Percentiles rank a stretch among this genome's conserved stretches.
These are phyloP conservation scores for Amphibolis antarctica DNA, from an alignment of 106 monocot genomes.

Conservation along the genomic window DNA sequence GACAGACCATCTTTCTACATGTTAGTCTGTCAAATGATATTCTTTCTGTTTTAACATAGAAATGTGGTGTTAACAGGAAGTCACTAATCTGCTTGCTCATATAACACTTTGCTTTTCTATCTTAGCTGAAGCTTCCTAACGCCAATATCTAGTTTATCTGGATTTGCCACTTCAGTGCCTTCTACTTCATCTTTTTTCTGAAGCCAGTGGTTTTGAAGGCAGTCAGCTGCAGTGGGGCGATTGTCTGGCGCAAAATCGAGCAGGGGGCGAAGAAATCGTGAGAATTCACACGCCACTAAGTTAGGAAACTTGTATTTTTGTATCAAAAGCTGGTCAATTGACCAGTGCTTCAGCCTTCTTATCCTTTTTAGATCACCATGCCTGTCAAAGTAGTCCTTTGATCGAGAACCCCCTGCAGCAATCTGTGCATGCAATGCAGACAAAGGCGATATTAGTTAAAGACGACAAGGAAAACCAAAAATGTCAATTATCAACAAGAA, in stretches of 20 bases:
- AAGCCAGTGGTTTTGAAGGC: slow-evolving; percentile 64
- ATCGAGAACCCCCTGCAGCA: slow-evolving; percentile 58
- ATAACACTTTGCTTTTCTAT: background rate
- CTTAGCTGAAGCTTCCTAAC: background rate
- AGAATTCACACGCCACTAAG: slow-evolving; percentile 40
- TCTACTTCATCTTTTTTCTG: background rate
- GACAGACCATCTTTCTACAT: too few species aligned
- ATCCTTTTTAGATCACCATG: slow-evolving; percentile 86
- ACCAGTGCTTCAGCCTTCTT: slow-evolving; percentile 60
- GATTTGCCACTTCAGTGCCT: background rate
- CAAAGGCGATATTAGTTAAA: background rate
- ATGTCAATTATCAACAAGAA: background rate
- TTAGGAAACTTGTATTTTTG: slow-evolving; percentile 70
- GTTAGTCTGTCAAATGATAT: too few species aligned
- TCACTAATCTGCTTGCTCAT: too few species aligned
- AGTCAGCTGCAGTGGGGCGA: slow-evolving; percentile 55
- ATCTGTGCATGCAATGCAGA: slow-evolving; percentile 29
- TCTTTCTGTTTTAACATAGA: too few species aligned
- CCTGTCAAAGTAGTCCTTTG: slow-evolving; percentile 80
- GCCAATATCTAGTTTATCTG: background rate
- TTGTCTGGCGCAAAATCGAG: slow-evolving; percentile 76
- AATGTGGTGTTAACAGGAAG: too few species aligned
- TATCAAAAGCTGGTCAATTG: slow-evolving; percentile 41
- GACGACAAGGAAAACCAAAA: background rate
- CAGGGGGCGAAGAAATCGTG: slow-evolving; percentile 63